Conservation (phyloP, 2,329 filamentous ascomycete genomes). For the Aspergillus sp. region DNA sequence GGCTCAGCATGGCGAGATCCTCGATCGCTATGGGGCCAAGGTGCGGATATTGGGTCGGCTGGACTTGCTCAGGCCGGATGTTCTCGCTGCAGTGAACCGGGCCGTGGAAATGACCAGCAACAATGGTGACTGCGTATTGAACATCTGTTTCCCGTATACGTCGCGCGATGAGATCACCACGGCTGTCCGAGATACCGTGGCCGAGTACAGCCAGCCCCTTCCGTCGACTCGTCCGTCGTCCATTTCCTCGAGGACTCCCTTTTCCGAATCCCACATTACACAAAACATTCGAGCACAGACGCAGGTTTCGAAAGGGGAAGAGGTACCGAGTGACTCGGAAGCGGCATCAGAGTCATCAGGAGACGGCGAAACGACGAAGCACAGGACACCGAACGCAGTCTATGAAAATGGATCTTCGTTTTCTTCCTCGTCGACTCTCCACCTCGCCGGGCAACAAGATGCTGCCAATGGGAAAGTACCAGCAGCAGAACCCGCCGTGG, state of each 20-base stretch:
- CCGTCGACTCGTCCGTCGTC: slow-evolving; percentile 43
- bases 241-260: slow-evolving; percentile 60
- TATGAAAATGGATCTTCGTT: slow-evolving; percentile 40
- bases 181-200: slow-evolving; percentile 82
- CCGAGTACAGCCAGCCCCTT: slow-evolving; percentile 77
- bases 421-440: slow-evolving; percentile 54
- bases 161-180: slow-evolving; percentile 93
- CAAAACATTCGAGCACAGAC: slow-evolving; percentile 76
- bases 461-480: slow-evolving; percentile 41
- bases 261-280: slow-evolving; percentile 84
- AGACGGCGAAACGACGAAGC: slow-evolving; percentile 42
- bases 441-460: slow-evolving; percentile 34
- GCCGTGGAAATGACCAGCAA: slow-evolving; percentile 83
- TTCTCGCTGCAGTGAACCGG: slow-evolving; percentile 82
- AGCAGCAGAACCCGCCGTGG: slow-evolving; percentile 31
- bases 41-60: slow-evolving; percentile 84
- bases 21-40: slow-evolving; percentile 88
- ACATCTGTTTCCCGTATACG: slow-evolving; percentile 98
- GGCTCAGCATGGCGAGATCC: slow-evolving; percentile 85
- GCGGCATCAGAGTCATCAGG: slow-evolving; percentile 48
- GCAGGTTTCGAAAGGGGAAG: slow-evolving; percentile 37
- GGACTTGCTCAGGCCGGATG: slow-evolving; percentile 80
- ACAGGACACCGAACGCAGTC: slow-evolving; percentile 25
- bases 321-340: slow-evolving; percentile 52
- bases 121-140: slow-evolving; percentile 78